Percentiles rank a stretch among this genome's conserved stretches.
Evolutionary conservation across 2,329 filamentous ascomycete species (phyloP).

Genomic region (Thielaviopsis ethacetica): DNA sequence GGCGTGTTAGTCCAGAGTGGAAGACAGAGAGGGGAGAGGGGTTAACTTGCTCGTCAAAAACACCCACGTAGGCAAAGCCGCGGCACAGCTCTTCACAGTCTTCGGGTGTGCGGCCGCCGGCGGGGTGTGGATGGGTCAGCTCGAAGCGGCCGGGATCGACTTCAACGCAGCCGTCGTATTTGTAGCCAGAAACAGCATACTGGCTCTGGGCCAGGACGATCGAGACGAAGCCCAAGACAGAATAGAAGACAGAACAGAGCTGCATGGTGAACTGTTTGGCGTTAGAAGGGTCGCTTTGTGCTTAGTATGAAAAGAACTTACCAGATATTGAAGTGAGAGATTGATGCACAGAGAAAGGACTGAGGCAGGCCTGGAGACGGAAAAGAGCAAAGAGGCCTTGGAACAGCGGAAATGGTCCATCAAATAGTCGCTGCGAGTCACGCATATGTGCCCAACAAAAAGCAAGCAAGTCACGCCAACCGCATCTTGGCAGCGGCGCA

Average conservation of each 20-base stretch:
- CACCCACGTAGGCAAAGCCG: constrained; percentile 11
- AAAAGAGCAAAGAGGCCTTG: neutral
- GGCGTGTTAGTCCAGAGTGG: neutral
- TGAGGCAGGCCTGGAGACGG: neutral
- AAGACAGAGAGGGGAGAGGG: neutral
- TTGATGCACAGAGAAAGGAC: neutral
- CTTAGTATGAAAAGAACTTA: neutral
- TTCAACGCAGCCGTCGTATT: constrained; percentile 12
- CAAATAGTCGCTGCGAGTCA: neutral
- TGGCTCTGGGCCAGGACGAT: constrained; percentile 9
- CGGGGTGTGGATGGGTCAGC: constrained; percentile 2
- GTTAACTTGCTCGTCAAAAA: constrained; percentile 11
- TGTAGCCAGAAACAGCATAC: constrained; percentile 8
- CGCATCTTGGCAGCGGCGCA: neutral
- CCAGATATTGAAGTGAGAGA: neutral
- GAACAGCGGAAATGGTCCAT: neutral
- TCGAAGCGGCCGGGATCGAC: neutral
- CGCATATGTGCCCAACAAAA: neutral
- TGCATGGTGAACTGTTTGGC: constrained; percentile 2
- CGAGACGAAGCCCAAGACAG: neutral
- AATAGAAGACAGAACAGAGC: neutral
- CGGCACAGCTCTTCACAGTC: constrained; percentile 11
- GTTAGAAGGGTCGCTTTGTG: neutral
- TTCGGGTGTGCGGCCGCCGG: constrained; percentile 12
- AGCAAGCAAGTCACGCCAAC: neutral